phyloP scores from a whole-genome alignment of 2,329 filamentous ascomycete species.

The Macroventuria anomochaeta region DNA sequence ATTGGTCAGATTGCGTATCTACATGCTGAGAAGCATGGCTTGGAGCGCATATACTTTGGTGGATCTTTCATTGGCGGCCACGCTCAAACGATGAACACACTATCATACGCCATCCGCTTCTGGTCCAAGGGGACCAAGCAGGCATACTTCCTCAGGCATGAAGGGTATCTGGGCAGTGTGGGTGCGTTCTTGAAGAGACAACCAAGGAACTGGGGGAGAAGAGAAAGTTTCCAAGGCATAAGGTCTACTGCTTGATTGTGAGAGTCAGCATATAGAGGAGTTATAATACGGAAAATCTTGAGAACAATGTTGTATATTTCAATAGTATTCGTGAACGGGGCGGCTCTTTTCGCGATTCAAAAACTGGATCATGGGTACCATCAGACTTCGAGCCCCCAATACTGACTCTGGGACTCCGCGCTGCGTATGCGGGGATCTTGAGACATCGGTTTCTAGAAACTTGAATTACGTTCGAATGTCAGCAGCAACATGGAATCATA shows the following conservation, averaged over 20 bases:
- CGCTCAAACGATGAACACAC: conserved; percentile 95
- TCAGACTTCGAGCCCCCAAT: too few relatives aligned
- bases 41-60: conserved; percentile 95
- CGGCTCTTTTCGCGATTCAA: too few relatives aligned
- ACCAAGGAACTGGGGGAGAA: conserved; percentile 87
- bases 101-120: conserved; percentile 96
- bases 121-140: conserved; percentile 95
- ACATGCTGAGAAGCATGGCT: conserved; percentile 92
- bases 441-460: too few relatives aligned
- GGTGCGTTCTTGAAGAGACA: conserved; percentile 93
- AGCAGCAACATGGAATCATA: too few relatives aligned
- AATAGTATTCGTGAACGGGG: too few relatives aligned
- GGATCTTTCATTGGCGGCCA: conserved; percentile 97
- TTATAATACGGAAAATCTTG: not conserved
- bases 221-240: conserved; percentile 71
- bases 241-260: conserved; percentile 13
- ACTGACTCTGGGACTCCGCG: too few relatives aligned
- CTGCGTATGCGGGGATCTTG: too few relatives aligned
- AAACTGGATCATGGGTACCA: too few relatives aligned
- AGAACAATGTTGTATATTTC: not conserved
- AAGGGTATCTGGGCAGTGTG: conserved; percentile 92
- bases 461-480: too few relatives aligned
- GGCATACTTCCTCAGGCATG: conserved; percentile 93
- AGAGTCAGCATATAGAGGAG: conserved; percentile 1
- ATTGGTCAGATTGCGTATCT: conserved; percentile 97